phyloP scores from a whole-genome alignment of 139 green algal species.

The Chlamydomonas eustigma region DNA sequence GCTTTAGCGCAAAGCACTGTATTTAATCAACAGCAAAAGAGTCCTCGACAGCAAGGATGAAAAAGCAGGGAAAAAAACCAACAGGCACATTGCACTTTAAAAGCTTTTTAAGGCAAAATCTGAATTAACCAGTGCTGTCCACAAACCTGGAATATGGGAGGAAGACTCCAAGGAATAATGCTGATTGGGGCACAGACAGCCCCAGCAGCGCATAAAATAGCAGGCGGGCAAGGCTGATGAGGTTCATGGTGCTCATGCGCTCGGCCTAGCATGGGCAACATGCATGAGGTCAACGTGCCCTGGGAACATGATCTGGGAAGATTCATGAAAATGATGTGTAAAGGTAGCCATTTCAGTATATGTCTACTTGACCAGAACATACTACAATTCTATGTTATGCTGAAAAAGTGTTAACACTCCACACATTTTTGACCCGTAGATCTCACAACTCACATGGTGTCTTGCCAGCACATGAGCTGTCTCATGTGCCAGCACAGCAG shows the following conservation, averaged over 20 bases:
- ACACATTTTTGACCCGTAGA: too few relatives aligned
- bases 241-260: constrained; percentile 4
- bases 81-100: too few relatives aligned
- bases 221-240: background rate
- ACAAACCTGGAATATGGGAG: background rate
- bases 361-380: too few relatives aligned
- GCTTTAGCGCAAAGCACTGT: too few relatives aligned
- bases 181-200: background rate
- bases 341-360: constrained; percentile 1
- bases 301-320: background rate
- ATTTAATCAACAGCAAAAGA: too few relatives aligned
- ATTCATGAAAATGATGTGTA: too few relatives aligned
- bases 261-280: background rate
- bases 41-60: too few relatives aligned
- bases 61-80: too few relatives aligned
- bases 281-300: background rate
- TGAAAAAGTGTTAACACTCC: too few relatives aligned
- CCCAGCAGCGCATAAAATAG: background rate
- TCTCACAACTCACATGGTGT: constrained; percentile 29
- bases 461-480: constrained; percentile 60
- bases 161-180: background rate
- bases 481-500: constrained; percentile 83
- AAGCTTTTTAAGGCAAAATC: too few relatives aligned
- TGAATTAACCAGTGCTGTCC: too few relatives aligned
- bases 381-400: too few relatives aligned